Percentiles rank a stretch among this genome's conserved stretches.
Conservation (phyloP, 2,329 filamentous ascomycete species). For the Ophiognomonia clavigignenti-juglandacearum region DNA sequence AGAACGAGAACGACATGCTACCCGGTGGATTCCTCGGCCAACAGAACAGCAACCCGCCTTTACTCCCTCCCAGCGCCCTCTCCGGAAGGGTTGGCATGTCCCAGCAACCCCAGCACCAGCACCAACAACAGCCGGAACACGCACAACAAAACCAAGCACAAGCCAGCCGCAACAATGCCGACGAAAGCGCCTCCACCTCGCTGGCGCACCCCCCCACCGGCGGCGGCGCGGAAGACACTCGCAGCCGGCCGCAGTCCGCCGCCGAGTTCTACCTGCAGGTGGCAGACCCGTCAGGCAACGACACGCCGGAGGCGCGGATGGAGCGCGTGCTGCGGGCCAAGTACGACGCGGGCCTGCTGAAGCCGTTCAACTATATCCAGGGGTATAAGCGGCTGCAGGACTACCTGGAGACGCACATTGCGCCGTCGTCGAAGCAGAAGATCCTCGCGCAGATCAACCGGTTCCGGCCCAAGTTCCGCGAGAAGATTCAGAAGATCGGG, state of each 20-base stretch:
- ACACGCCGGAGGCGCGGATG: conserved; percentile 91
- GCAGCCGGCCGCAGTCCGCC: conserved; percentile 35
- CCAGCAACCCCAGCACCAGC: conserved; percentile 27
- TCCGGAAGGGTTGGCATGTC: conserved; percentile 9
- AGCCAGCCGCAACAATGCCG: conserved; percentile 19
- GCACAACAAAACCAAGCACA: no score
- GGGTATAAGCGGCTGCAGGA: conserved; percentile 85
- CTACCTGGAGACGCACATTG: conserved; percentile 88
- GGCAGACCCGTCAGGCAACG: conserved; percentile 81
- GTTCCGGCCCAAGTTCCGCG: conserved; percentile 92
- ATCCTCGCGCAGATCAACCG: conserved; percentile 87
- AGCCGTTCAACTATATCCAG: conserved; percentile 98
- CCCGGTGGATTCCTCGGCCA: conserved; percentile 40
- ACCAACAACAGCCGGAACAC: conserved; percentile 35
- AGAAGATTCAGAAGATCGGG: conserved; percentile 86
- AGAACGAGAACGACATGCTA: conserved; percentile 41
- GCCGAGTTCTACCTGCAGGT: conserved; percentile 96
- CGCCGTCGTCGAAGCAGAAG: conserved; percentile 77
- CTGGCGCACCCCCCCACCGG: conserved; percentile 54
- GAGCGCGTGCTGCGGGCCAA: conserved; percentile 90
- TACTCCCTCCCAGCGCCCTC: conserved; percentile 20
- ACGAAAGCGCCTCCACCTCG: conserved; percentile 43
- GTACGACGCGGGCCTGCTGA: conserved; percentile 89
- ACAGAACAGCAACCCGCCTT: conserved; percentile 25
- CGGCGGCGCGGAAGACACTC: no score